Evolutionary conservation across 2,329 filamentous ascomycete genomes (phyloP), one percentile per base, ranked within the genome.

Genomic region (Scedosporium apiospermum): DNA sequence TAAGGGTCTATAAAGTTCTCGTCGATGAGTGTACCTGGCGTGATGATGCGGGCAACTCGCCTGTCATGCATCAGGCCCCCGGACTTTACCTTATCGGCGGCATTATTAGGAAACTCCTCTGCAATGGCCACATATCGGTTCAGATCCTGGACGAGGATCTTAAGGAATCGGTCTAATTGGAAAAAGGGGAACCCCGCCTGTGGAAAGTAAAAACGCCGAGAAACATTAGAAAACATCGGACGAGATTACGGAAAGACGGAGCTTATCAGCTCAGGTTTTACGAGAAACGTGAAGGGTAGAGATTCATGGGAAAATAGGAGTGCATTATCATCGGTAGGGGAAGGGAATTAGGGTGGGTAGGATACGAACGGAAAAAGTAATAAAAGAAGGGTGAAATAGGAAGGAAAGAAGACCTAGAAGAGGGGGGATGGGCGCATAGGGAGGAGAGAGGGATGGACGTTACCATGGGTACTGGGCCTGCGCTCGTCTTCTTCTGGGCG

Each of bases 1-100:
- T 90, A 93, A 1, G 92, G 91, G 71, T 98, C 91, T 80, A 99
- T 92, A 73, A 98, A 99, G 69, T 92, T 93, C 75, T 99, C 95
- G 74, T 99, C 95, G 67, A 99, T 96, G 62, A 99, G 79, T 1
- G 95, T 99, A 21, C 95, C 95, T 1, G 95, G 92, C 0, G 95
- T 98, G 70, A 99, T 86, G 67, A 99, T 88, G 63, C 95, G 87
- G 18, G 90, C 85, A 14, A 99, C 91, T 67, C 81, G 87, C 27
- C 95, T 88, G 71, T 96, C 89, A 72, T 95, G 96, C 78, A 93
- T 80, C 66, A 93, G 77, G 3, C 91, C 91, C 14, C 90, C 90
- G 21, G 86, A 82, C 71, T 88, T 93, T 66, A 88, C 77, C 74
- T 85, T 91, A 63, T 85, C 85, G 3, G 86, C 80, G 4, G 84